phyloP scores from a whole-genome alignment of 441 rosid genomes.

The Eruca vesicaria region DNA sequence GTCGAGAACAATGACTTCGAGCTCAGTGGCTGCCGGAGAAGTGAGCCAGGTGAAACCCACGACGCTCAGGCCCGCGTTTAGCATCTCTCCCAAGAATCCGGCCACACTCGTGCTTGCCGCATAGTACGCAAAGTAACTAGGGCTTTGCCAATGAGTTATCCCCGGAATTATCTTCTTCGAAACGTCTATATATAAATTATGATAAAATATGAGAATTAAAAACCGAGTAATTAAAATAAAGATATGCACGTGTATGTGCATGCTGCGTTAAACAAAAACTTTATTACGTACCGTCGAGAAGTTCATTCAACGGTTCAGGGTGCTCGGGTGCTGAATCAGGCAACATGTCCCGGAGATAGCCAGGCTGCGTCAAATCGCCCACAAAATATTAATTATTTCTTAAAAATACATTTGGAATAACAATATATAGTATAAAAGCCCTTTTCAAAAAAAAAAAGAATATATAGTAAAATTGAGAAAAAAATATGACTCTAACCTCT shows the following conservation, averaged over 20 bases:
- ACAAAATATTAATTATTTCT: neutral
- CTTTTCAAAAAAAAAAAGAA: no score
- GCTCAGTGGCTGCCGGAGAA: constrained; percentile 89
- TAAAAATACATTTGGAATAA: neutral
- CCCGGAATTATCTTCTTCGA: constrained; percentile 75
- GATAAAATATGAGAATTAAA: neutral
- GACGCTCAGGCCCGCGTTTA: constrained; percentile 69
- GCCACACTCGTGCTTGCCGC: constrained; percentile 80
- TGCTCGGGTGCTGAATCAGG: constrained; percentile 72
- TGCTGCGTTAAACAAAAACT: neutral
- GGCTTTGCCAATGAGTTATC: constrained; percentile 90
- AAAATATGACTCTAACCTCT: neutral
- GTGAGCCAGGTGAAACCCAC: constrained; percentile 86
- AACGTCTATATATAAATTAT: constrained; percentile 56
- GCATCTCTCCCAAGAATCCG: constrained; percentile 91
- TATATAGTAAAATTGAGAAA: neutral
- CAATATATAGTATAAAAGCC: neutral
- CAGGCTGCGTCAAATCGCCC: constrained; percentile 53
- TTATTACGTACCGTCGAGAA: constrained; percentile 62
- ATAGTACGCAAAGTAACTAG: constrained; percentile 69
- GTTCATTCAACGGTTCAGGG: constrained; percentile 59
- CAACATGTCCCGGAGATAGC: constrained; percentile 61
- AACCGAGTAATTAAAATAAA: neutral
- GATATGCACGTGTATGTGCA: neutral
- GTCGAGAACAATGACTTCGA: constrained; percentile 78